Base-by-base conservation (phyloP, 1,284 basidiomycete species). In the Ustilago tritici region DNA sequence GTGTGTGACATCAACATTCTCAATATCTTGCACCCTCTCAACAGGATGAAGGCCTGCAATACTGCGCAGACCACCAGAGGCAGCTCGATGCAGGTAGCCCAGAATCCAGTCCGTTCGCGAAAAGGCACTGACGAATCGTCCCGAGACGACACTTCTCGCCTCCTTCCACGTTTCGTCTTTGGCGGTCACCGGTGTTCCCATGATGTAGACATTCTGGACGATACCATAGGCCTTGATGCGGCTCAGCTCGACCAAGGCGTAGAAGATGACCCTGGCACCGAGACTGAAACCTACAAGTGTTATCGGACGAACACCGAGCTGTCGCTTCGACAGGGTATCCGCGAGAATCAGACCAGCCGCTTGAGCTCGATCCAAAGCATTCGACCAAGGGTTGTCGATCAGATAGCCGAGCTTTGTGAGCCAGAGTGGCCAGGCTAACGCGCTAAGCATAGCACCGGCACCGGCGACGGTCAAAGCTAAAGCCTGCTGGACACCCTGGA, bases 351-450 rank as follows among this genome's bases (percentile, higher is more conserved):
- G 68, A 19, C 84, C 84, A 1, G 84, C 84, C 6, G 84, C 78
- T 19, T 80, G 68, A 10, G 84, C 69, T 40, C 84, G 80, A 38
- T 85, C 84, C 40, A 82, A 62, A 5, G 84, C 84, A 52, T 86
- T 86, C 17, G 82, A 84, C 84, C 84, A 86, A 0, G 84, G 84
- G 46, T 86, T 86, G 77, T 86, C 84, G 76, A 86, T 86, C 23
- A 86, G 58, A 43, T 84, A 85, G 23, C 82, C 82, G 23, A 86
- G 75, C 72, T 86, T 86, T 50, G 83, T 81, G 34, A 86, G 82
- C 83, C 83, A 85, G 7, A 85, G 68, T 10, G 84, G 84, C 83
- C 84, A 85, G 19, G 84, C 83, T 17, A 86, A 67, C 11, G 84
- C 84, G 28, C 56, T 75, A 35, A 77, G 55, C 71, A 86, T 78